A percentile compares a stretch with the other conserved stretches of the same genome.
Evolutionary conservation across 1,139 yeast species (phyloP).

Genomic region (Tardiomyces depauwii): DNA sequence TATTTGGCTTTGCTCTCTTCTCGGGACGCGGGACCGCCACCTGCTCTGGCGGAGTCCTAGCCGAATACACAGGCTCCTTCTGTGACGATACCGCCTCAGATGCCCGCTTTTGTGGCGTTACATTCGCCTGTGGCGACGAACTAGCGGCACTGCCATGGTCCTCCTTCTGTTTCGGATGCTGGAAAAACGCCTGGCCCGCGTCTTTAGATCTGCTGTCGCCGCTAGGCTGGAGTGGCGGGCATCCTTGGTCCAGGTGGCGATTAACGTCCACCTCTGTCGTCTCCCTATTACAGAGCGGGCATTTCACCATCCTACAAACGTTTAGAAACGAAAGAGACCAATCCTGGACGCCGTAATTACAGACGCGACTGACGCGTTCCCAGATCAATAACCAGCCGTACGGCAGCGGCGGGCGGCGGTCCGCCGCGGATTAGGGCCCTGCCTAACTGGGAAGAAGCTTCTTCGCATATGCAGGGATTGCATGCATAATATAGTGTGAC

Average conservation of each 20-base stretch:
- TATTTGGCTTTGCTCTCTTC: constrained; percentile 1
- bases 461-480: no score
- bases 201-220: not conserved
- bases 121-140: not conserved
- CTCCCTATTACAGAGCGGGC: constrained; percentile 27
- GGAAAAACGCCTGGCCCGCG: not conserved
- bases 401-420: no score
- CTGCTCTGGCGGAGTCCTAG: not conserved
- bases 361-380: no score
- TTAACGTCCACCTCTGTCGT: constrained; percentile 24
- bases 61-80: no score
- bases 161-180: not conserved
- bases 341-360: no score
- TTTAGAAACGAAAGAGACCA: no score
- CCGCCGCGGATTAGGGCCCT: no score
- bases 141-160: not conserved
- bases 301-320: constrained; percentile 9
- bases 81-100: no score
- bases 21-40: constrained; percentile 1
- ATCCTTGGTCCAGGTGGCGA: constrained; percentile 28
- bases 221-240: constrained; percentile 11
- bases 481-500: no score
- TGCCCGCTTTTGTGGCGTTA: not conserved
- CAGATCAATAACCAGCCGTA: no score
- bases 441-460: no score